A percentile compares a stretch with the other conserved stretches of the same genome.
Evolutionary conservation across 768 basidiomycete species (phyloP).

Genomic region (Amanita rimosa): DNA sequence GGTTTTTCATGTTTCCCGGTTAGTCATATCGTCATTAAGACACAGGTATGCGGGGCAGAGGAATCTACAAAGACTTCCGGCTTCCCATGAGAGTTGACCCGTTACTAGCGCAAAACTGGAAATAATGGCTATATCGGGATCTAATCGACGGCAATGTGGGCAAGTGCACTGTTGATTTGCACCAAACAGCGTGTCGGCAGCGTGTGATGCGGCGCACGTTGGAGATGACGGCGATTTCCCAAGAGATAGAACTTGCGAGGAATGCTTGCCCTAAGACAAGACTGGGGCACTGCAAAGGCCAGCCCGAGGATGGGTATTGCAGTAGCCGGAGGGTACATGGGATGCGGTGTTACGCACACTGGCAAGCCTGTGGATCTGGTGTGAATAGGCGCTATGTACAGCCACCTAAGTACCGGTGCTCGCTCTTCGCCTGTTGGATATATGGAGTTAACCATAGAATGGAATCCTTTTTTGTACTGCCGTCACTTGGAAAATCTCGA

Average conservation of each 20-base stretch:
- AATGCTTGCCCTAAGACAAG: background rate
- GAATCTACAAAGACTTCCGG: background rate
- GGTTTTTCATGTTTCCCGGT: conserved; percentile 4
- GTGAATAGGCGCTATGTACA: conserved; percentile 1
- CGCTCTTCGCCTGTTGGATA: conserved; percentile 6
- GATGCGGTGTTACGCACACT: background rate
- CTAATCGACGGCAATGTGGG: background rate
- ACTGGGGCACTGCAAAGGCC: background rate
- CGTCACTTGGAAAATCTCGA: conserved; percentile 1
- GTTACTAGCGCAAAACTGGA: background rate
- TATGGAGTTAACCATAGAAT: background rate
- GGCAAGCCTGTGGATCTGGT: too few relatives aligned
- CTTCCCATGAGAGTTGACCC: background rate
- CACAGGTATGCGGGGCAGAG: background rate
- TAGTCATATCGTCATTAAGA: conserved; percentile 4
- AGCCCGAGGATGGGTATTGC: background rate
- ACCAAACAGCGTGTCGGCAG: conserved; percentile 2
- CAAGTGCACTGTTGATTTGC: conserved; percentile 1
- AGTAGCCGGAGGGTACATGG: background rate
- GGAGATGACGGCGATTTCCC: background rate
- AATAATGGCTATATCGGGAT: background rate
- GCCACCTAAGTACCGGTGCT: conserved; percentile 6
- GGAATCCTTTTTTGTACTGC: background rate
- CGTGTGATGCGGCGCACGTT: background rate
- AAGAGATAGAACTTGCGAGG: too few relatives aligned